Evolutionary conservation across 2,329 filamentous ascomycete genomes (phyloP), one percentile per base, ranked within the genome.

Genomic region (Apiospora rasikravindrae): DNA sequence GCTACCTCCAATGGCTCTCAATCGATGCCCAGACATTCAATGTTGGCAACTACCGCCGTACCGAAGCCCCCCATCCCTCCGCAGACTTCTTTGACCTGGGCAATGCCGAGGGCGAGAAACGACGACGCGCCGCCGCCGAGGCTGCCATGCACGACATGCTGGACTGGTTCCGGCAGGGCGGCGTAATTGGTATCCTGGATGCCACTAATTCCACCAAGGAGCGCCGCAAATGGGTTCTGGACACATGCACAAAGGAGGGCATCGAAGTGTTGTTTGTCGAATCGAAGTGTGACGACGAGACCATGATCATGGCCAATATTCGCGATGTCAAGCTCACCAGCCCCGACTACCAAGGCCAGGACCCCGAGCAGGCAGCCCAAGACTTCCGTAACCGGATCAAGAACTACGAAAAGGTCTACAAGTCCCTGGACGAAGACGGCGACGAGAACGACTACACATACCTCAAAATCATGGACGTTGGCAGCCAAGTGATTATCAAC

Each of bases 221-320:
- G 64, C 91, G 96, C 61, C 92, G 96, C 75, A 91, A 92, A 80
- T 99, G 96, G 96, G 96, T 99, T 78, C 88, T 94, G 77, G 92
- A 98, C 74, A 88, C 89, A 67, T 96, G 95, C 81, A 86, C 88
- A 10, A 87, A 88, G 16, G 91, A 96, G 75, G 91, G 91, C 71
- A 92, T 98, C 73, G 95, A 98, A 80, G 95, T 97, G 13, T 86
- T 99, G 67, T 99, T 97, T 77, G 96, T 99, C 67, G 96, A 99
- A 86, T 97, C 94, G 77, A 97, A 96, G 81, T 99, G 96, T 82
- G 96, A 99, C 80, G 92, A 98, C 77, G 95, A 98, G 81, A 93
- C 96, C 64, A 86, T 98, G 76, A 98, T 99, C 84, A 98, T 98
- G 95, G 94, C 92, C 86, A 99, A 99, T 82, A 98, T 99, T 76